Evolutionary conservation across 176 grass and related monocot species (phyloP).

Genomic region (Phyllostachys edulis): DNA sequence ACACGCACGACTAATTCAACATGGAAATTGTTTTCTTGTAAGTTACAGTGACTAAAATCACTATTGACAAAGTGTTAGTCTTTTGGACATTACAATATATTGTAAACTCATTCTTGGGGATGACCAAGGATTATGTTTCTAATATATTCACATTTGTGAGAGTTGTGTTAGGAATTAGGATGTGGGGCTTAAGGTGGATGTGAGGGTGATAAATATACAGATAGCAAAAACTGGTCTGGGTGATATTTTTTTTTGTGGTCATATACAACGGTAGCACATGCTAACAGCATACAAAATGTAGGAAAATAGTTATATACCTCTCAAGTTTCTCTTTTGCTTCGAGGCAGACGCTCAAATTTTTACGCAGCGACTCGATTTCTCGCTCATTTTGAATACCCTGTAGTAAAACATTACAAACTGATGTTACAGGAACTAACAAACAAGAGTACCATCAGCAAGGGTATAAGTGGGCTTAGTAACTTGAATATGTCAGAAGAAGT

Average conservation of each 20-base stretch:
- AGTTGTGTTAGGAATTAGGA: slow-evolving; percentile 9
- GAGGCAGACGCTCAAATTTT: slow-evolving; percentile 68
- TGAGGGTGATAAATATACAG: background rate
- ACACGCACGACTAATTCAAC: background rate
- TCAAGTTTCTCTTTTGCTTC: slow-evolving; percentile 80
- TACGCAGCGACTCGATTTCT: slow-evolving; percentile 82
- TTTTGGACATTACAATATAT: background rate
- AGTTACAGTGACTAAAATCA: slow-evolving; percentile 8
- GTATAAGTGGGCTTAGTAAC: background rate
- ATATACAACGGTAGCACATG: background rate
- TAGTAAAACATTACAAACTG: slow-evolving; percentile 22
- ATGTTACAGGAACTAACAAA: slow-evolving; percentile 27
- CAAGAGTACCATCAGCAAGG: slow-evolving; percentile 11
- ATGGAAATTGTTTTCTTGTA: background rate
- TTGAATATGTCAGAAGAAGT: background rate
- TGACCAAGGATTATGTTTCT: background rate
- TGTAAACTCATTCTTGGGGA: background rate
- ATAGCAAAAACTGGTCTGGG: background rate
- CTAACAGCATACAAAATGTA: slow-evolving; percentile 9
- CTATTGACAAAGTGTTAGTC: background rate
- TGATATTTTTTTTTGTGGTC: background rate
- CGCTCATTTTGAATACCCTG: slow-evolving; percentile 96
- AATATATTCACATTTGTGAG: background rate
- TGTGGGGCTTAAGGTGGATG: background rate
- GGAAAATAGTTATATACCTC: slow-evolving; percentile 56